phyloP scores from a whole-genome alignment of 768 basidiomycete genomes.

The Phylloporus arenicola region DNA sequence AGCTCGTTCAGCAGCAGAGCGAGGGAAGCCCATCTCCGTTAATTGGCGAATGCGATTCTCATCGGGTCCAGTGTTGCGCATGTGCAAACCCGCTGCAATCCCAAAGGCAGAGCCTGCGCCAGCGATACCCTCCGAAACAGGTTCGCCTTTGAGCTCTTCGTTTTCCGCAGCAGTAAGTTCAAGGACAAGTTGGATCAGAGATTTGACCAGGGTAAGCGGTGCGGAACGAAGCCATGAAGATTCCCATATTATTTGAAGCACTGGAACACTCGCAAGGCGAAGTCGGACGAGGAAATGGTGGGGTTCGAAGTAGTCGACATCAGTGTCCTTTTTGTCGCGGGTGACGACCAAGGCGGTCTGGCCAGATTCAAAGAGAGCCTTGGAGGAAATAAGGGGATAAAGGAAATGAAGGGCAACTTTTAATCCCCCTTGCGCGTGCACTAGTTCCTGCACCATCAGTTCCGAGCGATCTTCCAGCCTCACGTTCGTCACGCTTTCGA shows the following conservation, averaged over 20 bases:
- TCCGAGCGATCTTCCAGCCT: conserved; percentile 55
- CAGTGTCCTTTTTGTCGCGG: conserved; percentile 73
- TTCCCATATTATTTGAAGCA: conserved; percentile 70
- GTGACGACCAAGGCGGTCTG: conserved; percentile 72
- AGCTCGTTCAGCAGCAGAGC: conserved; percentile 82
- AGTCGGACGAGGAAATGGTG: conserved; percentile 83
- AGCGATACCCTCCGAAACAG: conserved; percentile 32
- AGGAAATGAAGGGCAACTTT: conserved; percentile 79
- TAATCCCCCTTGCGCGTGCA: conserved; percentile 73
- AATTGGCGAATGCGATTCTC: conserved; percentile 77
- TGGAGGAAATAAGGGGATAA: conserved; percentile 69
- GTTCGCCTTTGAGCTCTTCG: conserved; percentile 58
- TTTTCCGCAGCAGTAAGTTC: conserved; percentile 79
- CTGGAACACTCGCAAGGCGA: conserved; percentile 63
- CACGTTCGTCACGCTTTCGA: conserved; percentile 47
- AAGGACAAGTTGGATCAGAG: conserved; percentile 70
- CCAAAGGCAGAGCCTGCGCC: conserved; percentile 28
- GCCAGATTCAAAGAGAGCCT: conserved; percentile 76
- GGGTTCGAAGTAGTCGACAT: conserved; percentile 77
- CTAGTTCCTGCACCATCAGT: conserved; percentile 54
- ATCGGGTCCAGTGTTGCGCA: conserved; percentile 49
- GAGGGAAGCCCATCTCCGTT: conserved; percentile 95
- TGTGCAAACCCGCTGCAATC: conserved; percentile 30
- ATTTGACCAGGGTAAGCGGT: conserved; percentile 69
- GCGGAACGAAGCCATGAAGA: conserved; percentile 75